Evolutionary conservation across 2,329 filamentous ascomycete genomes (phyloP), one percentile per base, ranked within the genome.

Genomic region (Helicocarpus griseus): DNA sequence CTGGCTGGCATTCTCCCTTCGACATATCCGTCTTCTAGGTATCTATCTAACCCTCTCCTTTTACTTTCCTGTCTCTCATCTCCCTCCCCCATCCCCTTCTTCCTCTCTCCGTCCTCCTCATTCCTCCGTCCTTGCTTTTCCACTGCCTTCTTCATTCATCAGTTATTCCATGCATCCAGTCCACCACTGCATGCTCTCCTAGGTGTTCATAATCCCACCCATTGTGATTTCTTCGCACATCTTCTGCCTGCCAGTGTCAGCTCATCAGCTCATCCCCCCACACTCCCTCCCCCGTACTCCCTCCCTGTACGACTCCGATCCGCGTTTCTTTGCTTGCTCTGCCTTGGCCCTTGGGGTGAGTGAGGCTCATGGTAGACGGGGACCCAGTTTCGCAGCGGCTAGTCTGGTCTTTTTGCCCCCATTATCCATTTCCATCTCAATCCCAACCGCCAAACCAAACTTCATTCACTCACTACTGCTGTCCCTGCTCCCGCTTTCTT

Each of bases 41-140:
- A 38, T 46, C 39, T 31, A 31, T 44, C 39, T 46, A 31, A 31
- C 41, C 40, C 21, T 54, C 52, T 50, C 47, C 41, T 49, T 50
- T 51, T 53, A 51, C 41, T 46, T 35, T 46, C 29, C 9, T 33
- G 7, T 22, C 44, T 33, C 17, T 43, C 7, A 3, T 28, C 6
- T 4, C 11, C 6, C 29, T 44, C 49, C 50, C 51, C 46, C 40
- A 39, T 48, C 51, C 49, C 24, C 43, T 53, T 48, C 48, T 51
- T 50, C 47, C 50, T 45, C 45, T 43, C 45, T 46, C 31, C 53
- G 35, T 48, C 43, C 48, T 49, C 26, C 41, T 17, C 50, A 24
- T 40, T 26, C 44, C 47, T n/a, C 41, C 35, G 40, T 44, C 39
- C 44, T 46, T 59, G 54, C 56, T 43, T 35, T 38, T 51, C 44